Percentiles rank a stretch among this genome's conserved stretches.
Conservation (phyloP, 2,329 filamentous ascomycete species). For the Fusarium camptoceras region DNA sequence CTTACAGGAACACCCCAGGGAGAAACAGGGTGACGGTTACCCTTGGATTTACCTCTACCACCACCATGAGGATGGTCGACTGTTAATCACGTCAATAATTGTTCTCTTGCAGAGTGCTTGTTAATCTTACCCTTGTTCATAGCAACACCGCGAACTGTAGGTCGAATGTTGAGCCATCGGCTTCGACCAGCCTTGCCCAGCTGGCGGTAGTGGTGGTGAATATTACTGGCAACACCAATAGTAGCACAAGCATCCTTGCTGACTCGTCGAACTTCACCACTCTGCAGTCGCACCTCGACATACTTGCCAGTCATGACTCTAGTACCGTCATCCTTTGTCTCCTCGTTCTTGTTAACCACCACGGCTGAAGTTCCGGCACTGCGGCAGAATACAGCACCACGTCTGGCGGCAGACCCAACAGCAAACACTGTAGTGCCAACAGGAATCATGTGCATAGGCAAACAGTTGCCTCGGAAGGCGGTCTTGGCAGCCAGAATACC, state of each 20-base stretch:
- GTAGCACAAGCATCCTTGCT: conserved; percentile 94
- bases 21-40: conserved; percentile 93
- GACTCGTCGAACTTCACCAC: conserved; percentile 90
- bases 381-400: conserved; percentile 89
- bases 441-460: conserved; percentile 95
- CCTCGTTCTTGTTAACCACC: conserved; percentile 89
- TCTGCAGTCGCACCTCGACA: conserved; percentile 88
- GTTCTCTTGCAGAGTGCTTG: neutral
- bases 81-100: conserved; percentile 48
- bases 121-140: conserved; percentile 87
- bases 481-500: conserved; percentile 97
- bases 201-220: conserved; percentile 88
- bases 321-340: conserved; percentile 69
- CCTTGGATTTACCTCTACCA: conserved; percentile 99
- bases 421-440: conserved; percentile 94
- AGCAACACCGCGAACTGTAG: conserved; percentile 94
- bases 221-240: conserved; percentile 93
- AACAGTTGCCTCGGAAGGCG: conserved; percentile 91
- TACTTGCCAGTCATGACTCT: conserved; percentile 77
- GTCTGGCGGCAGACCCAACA: conserved; percentile 79
- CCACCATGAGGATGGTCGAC: conserved; percentile 98
- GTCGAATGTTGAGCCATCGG: conserved; percentile 92
- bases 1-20: conserved; percentile 96
- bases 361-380: conserved; percentile 93
- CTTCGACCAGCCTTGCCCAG: conserved; percentile 95